Conservation (phyloP, 257 asterid species). For the Thymus quinquecostatus region DNA sequence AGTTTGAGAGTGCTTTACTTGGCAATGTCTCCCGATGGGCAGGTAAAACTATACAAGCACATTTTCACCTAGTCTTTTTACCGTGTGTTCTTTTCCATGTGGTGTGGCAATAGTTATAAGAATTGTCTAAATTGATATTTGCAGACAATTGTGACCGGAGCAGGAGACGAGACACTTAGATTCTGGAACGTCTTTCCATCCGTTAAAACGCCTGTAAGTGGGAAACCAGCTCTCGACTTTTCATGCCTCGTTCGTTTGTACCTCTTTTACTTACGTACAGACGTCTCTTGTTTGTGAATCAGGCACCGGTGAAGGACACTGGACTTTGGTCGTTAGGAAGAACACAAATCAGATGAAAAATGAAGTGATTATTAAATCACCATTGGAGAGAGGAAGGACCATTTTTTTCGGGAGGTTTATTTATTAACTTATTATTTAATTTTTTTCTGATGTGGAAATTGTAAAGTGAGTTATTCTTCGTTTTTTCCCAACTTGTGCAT, state of each 20-base stretch:
- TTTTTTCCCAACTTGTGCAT: slow-evolving; percentile 20
- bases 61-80: too few relatives aligned
- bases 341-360: slow-evolving; percentile 63
- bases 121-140: slow-evolving; percentile 7
- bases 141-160: slow-evolving; percentile 97
- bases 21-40: slow-evolving; percentile 98
- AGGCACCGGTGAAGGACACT: slow-evolving; percentile 80
- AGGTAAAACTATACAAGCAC: slow-evolving; percentile 49
- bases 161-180: slow-evolving; percentile 94
- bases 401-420: too few relatives aligned
- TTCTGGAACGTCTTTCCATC: slow-evolving; percentile 96
- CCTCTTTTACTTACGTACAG: neutral
- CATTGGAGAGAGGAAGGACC: neutral
- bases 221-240: neutral
- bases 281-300: slow-evolving; percentile 11
- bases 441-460: slow-evolving; percentile 3
- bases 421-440: neutral
- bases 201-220: slow-evolving; percentile 74
- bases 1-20: slow-evolving; percentile 85
- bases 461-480: slow-evolving; percentile 5
- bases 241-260: neutral
- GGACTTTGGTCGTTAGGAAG: slow-evolving; percentile 96
- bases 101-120: neutral
- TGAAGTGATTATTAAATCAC: slow-evolving; percentile 4
- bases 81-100: too few relatives aligned